These are phyloP conservation scores for Dictyostelium brefeldianum DNA, from an alignment of 78 protist genomes.

Conservation along the genomic window DNA sequence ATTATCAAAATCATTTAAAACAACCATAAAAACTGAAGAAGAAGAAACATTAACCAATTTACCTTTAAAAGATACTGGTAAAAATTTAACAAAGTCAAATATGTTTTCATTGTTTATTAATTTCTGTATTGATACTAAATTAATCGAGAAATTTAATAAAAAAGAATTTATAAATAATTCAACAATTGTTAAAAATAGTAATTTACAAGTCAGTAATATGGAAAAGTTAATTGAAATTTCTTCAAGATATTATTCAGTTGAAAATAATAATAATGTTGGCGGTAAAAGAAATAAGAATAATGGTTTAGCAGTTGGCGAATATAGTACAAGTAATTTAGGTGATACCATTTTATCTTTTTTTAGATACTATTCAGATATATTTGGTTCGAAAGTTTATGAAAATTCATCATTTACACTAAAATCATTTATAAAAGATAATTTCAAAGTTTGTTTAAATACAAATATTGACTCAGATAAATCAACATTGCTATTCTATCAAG, in stretches of 20 bases:
- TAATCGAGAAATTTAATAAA: not conserved
- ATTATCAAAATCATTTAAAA: not conserved
- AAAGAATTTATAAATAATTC: not conserved
- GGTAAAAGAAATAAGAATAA: not conserved
- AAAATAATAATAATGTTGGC: not conserved
- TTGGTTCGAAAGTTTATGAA: not conserved
- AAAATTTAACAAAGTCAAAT: not conserved
- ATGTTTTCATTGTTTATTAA: not conserved
- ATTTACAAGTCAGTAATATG: not conserved
- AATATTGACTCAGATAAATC: not conserved
- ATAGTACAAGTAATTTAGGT: not conserved
- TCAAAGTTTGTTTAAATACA: not conserved
- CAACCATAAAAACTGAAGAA: too few relatives aligned
- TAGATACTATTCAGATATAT: not conserved
- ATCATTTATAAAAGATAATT: not conserved
- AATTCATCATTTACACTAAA: not conserved
- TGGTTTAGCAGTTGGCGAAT: not conserved
- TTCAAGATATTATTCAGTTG: not conserved
- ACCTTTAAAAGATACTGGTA: not conserved
- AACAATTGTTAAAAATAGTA: too few relatives aligned
- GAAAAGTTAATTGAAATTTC: not conserved
- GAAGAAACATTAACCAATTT: not conserved
- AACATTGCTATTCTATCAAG: not conserved
- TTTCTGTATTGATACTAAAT: not conserved
- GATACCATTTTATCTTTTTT: slow-evolving; percentile 4